Percentiles rank a stretch among this genome's conserved stretches.
Evolutionary conservation across 768 basidiomycete genomes (phyloP).

Genomic region (Phaffia tasmanica): DNA sequence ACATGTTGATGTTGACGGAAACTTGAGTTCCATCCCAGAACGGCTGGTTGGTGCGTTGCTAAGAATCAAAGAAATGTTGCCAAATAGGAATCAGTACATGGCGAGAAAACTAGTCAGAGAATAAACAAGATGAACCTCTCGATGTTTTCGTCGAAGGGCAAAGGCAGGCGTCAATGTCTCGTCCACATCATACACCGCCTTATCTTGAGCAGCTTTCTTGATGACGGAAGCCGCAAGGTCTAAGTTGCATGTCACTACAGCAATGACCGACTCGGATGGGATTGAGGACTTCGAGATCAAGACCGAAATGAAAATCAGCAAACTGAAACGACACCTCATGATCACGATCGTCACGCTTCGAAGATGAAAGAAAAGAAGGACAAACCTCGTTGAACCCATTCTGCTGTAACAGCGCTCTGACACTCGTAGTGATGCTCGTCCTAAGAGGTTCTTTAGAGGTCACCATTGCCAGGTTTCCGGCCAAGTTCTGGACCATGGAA

Average conservation of each 20-base stretch:
- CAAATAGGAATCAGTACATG: slow-evolving; percentile 1
- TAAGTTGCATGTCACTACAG: slow-evolving; percentile 82
- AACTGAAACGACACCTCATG: no score
- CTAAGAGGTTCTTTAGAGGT: slow-evolving; percentile 96
- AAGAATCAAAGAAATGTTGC: neutral
- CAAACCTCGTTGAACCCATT: slow-evolving; percentile 79
- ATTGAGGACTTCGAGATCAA: slow-evolving; percentile 49
- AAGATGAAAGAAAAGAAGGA: neutral
- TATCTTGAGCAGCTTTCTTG: slow-evolving; percentile 95
- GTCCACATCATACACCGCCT: slow-evolving; percentile 84
- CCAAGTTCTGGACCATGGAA: slow-evolving; percentile 91
- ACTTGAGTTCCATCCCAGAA: slow-evolving; percentile 79
- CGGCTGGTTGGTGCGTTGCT: slow-evolving; percentile 46
- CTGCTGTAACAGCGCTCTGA: slow-evolving; percentile 69
- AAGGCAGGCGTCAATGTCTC: slow-evolving; percentile 74
- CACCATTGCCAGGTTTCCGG: slow-evolving; percentile 87
- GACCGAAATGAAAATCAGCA: slow-evolving; percentile 1
- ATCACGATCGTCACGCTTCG: slow-evolving; percentile 3
- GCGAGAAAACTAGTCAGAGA: neutral
- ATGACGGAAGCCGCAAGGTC: slow-evolving; percentile 88
- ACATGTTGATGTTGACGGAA: slow-evolving; percentile 45
- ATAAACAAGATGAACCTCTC: slow-evolving; percentile 50
- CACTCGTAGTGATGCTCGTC: slow-evolving; percentile 76
- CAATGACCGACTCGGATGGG: slow-evolving; percentile 60
- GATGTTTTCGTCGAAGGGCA: slow-evolving; percentile 69